A percentile compares a stretch with the other conserved stretches of the same genome.
Conservation (phyloP, 139 green algal species). For the Raphidocelis subcapitata region DNA sequence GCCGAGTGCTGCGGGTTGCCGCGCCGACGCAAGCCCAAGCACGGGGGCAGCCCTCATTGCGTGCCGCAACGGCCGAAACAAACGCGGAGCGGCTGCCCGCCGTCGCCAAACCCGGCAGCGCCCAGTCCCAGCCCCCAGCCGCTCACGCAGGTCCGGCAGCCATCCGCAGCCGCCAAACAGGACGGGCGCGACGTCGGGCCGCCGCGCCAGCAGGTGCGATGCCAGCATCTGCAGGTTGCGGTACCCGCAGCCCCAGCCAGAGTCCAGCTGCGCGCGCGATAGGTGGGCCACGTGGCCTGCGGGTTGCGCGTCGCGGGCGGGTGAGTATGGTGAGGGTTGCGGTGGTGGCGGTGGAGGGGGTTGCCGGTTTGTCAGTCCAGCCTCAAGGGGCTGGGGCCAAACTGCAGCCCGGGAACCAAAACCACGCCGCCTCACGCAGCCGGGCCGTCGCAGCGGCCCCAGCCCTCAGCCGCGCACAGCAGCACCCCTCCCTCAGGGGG, state of each 20-base stretch:
- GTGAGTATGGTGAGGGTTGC: no score
- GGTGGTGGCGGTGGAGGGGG: no score
- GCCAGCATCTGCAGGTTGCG: constrained; percentile 75
- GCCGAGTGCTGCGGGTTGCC: no score
- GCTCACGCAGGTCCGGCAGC: constrained; percentile 61
- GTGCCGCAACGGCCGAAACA: no score
- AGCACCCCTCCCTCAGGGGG: no score
- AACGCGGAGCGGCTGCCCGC: no score
- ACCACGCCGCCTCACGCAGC: background rate
- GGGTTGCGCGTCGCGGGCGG: background rate
- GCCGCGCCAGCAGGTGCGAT: constrained; percentile 25
- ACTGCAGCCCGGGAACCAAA: background rate
- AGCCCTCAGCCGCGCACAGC: background rate
- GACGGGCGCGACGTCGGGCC: background rate
- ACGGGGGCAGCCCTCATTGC: no score
- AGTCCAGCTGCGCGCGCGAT: constrained; percentile 28
- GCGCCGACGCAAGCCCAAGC: no score
- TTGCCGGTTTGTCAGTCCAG: no score
- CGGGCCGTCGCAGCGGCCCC: background rate
- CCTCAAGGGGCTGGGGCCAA: no score
- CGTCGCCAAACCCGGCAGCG: background rate
- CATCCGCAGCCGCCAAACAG: constrained; percentile 60
- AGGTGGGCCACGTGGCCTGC: constrained; percentile 45
- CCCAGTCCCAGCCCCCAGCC: background rate
- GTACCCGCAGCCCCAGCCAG: constrained; percentile 78